These are phyloP conservation scores for Myrica gale DNA, from an alignment of 306 rosid genomes.

Conservation along the genomic window DNA sequence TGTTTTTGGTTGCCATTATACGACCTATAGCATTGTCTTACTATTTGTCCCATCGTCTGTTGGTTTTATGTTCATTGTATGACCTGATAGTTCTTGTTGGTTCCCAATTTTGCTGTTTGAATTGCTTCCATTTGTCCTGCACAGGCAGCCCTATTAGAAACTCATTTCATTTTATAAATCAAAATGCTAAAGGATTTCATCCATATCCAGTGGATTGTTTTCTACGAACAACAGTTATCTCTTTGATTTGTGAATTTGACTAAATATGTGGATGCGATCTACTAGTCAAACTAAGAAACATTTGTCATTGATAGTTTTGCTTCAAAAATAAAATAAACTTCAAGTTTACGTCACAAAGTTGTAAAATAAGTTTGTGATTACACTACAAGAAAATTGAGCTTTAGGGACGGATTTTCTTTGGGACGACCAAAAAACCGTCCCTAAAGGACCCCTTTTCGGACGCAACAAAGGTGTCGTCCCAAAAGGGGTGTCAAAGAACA, in stretches of 20 bases:
- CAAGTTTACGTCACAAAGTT: no score
- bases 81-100: neutral
- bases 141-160: neutral
- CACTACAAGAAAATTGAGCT: no score
- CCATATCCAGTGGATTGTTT: neutral
- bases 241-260: neutral
- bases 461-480: no score
- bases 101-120: neutral
- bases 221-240: neutral
- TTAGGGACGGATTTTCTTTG: no score
- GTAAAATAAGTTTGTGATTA: neutral
- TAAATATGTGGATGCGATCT: neutral
- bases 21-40: neutral
- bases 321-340: no score
- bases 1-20: neutral
- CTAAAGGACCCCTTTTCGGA: no score
- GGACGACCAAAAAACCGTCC: no score
- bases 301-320: no score
- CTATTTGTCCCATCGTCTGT: neutral
- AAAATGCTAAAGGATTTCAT: neutral
- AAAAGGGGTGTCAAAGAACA: no score
- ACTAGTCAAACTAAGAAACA: neutral
- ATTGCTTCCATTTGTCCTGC: neutral
- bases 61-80: no score
- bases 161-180: no score